Base-by-base conservation (phyloP, 306 rosid species). In the Canavalia gladiata region DNA sequence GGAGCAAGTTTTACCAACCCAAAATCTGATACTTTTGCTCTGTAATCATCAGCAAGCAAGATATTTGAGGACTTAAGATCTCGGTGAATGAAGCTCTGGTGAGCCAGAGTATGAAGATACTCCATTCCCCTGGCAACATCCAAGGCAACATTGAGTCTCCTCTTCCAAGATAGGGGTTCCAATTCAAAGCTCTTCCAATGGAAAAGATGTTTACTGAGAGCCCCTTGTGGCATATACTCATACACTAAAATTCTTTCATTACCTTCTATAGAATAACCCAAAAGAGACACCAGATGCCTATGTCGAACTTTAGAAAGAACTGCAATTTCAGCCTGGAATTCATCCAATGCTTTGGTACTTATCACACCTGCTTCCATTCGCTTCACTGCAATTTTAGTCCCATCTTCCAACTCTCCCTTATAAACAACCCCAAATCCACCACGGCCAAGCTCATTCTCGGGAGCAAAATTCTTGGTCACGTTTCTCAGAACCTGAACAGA, bases 91-190 rank as follows among this genome's bases (percentile, higher is more conserved):
- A 96, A 96, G 87, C 99, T 96, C 83, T 87, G 96, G 80, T 90
- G 99, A 80, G 94, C 99, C 43, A 96, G 85, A 64, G 72, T 84
- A 86, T 96, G 99, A 54, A 96, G 97, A 90, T 96, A 96, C 87
- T 96, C 99, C 97, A 96, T 80, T 56, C 98, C 99, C 83, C 99
- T 86, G 47, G 99, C 99, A 66, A 96, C 99, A 79, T 96, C 99
- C 88, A 95, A 87, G 74, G 98, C 99, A 77, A 95, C 88, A 72
- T 84, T 95, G 78, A 95, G 92, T 90, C 99, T 90, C 85, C 93
- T 88, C 89, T 90, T 95, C 99, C 99, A 95, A 65, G 98, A 88
- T 69, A 95, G 99, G 6, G 99, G 98, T 84, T 95, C 98, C 70
- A 95, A 9, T 63, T 84, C 68, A 0, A 70, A 76, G 86, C 81